Conservation (phyloP, 352 stramenopile species). For the Phytophthora brassicae region DNA sequence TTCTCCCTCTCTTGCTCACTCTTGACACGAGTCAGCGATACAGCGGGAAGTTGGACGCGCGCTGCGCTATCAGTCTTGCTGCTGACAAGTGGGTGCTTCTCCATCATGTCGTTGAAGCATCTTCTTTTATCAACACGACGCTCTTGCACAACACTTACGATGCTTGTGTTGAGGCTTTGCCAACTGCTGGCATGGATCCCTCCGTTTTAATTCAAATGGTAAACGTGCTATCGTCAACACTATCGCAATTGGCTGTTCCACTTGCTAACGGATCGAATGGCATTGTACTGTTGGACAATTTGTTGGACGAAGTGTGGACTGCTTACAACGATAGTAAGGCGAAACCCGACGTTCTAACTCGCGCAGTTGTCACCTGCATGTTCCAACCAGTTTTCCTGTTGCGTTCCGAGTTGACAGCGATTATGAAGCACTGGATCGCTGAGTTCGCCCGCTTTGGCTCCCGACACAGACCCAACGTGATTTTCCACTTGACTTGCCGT, state of each 20-base stretch:
- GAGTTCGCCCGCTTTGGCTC: conserved; percentile 58
- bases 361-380: conserved; percentile 62
- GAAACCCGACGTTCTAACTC: conserved; percentile 69
- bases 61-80: conserved; percentile 41
- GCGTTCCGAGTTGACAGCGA: conserved; percentile 15
- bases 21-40: conserved; percentile 37
- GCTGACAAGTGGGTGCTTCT: conserved; percentile 62
- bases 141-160: conserved; percentile 43
- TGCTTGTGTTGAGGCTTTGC: conserved; percentile 52
- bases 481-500: conserved; percentile 76
- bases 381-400: conserved; percentile 76
- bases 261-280: conserved; percentile 26
- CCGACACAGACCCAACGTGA: conserved; percentile 66
- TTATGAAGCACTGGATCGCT: conserved; percentile 65
- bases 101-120: conserved; percentile 46
- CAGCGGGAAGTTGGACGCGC: conserved; percentile 32
- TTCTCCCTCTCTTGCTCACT: conserved; percentile 41
- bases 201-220: conserved; percentile 67
- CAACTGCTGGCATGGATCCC: conserved; percentile 57
- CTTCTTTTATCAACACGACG: conserved; percentile 47
- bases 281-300: conserved; percentile 33
- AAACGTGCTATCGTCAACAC: conserved; percentile 54
- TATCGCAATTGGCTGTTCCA: conserved; percentile 47
- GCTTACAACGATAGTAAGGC: conserved; percentile 71
- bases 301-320: conserved; percentile 65